Evolutionary conservation across 768 basidiomycete genomes (phyloP), one percentile per base, ranked within the genome.

Genomic region (Vararia minispora): DNA sequence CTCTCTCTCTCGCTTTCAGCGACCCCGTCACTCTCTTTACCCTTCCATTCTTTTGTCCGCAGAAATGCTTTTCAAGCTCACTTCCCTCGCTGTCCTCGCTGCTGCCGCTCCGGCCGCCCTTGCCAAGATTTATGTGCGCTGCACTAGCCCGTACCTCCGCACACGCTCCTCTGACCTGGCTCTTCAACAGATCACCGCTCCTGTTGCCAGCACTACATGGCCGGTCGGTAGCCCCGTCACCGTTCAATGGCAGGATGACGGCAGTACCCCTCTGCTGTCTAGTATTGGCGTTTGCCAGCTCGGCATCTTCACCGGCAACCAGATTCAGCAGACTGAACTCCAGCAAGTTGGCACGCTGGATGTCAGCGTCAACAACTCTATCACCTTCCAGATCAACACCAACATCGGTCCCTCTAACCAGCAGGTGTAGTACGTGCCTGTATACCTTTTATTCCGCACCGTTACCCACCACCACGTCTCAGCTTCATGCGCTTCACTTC

Each of bases 401-500:
- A 48, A 53, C 30, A 71, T 74, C 35, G 82, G 82, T 3, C 71
- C 79, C 12, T 25, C 5, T 23, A 22, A 16, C 13, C 21, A 22
- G n/a, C 36, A 20, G 8, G 3, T 25, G 18, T 11, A 11, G 4
- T 3, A 11, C 11, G 26, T 12, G 14, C 4, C 8, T 4, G 4
- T 14, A 17, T 16, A 28, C 5, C 8, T 24, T 27, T 17, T 27
- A 37, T 27, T 13, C 9, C 30, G 28, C 41, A 3, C 24, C 13
- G 18, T 14, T 17, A 38, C n/a, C n/a, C n/a, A n/a, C n/a, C n/a
- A n/a, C n/a, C n/a, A n/a, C n/a, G n/a, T n/a, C n/a, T 2, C 41
- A 84, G 82, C 65, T 91, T 91, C 65, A 70, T 91, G 52, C 83
- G 85, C 33, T 60, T 83, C 51, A 71, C 81, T 41, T 87, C 86